Evolutionary conservation across 441 rosid genomes (phyloP).

Genomic region (Gossypium aridum): DNA sequence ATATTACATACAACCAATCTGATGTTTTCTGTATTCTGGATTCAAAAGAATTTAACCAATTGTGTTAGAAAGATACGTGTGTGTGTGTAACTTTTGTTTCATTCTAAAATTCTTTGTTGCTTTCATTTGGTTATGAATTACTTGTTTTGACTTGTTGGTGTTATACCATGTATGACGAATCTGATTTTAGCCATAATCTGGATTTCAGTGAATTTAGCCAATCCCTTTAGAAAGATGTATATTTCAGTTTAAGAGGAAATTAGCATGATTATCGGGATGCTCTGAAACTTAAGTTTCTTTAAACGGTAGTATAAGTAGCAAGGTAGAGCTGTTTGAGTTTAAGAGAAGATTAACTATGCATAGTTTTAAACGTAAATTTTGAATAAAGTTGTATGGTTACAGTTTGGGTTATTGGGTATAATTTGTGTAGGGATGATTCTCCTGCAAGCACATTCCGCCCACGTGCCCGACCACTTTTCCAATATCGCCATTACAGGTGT

Average conservation of each 20-base stretch:
- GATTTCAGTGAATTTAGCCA: background rate
- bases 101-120: background rate
- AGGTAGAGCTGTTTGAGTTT: background rate
- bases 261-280: background rate
- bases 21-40: background rate
- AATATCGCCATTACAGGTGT: slow-evolving; percentile 99
- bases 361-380: background rate
- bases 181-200: background rate
- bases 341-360: background rate
- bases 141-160: background rate
- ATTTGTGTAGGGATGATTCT: slow-evolving; percentile 73
- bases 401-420: slow-evolving; percentile 9
- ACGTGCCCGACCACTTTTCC: slow-evolving; percentile 89
- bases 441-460: slow-evolving; percentile 87
- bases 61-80: background rate
- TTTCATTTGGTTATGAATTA: background rate
- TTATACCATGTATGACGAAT: background rate
- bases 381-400: background rate
- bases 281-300: background rate
- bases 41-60: background rate
- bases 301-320: background rate
- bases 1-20: background rate
- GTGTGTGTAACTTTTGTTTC: background rate
- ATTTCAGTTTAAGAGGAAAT: background rate
- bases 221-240: background rate